Conservation (phyloP, 2,329 filamentous ascomycete species). For the Cercospora janseana region DNA sequence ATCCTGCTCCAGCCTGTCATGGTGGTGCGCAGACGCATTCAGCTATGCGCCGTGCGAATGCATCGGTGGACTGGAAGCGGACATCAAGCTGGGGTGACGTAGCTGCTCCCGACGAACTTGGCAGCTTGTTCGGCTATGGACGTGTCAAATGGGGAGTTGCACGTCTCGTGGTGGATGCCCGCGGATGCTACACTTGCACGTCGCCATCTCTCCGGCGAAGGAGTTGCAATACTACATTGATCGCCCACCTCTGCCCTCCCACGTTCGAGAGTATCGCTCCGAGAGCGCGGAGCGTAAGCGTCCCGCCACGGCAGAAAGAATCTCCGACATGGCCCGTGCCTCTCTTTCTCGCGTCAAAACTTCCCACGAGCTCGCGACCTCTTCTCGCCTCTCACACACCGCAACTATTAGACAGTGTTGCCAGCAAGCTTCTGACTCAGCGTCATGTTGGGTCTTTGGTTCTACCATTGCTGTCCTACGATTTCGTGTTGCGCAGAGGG, state of each 20-base stretch:
- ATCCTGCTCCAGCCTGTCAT: too few species aligned
- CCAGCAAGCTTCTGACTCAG: conserved; percentile 13
- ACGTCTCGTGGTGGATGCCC: too few species aligned
- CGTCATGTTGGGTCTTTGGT: conserved; percentile 16
- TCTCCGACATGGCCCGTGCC: neutral
- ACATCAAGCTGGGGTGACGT: neutral
- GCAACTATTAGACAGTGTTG: conserved; percentile 16
- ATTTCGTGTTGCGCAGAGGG: conserved; percentile 31
- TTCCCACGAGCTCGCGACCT: conserved; percentile 6
- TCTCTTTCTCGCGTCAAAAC: neutral
- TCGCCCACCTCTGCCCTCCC: neutral
- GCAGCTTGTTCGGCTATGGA: neutral
- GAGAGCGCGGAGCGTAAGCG: neutral
- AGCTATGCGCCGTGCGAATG: neutral
- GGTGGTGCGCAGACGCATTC: neutral
- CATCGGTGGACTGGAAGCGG: neutral
- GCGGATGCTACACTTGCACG: too few species aligned
- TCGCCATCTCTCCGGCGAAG: too few species aligned
- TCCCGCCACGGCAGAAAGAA: neutral
- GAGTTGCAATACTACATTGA: neutral
- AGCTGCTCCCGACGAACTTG: neutral
- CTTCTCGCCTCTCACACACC: conserved; percentile 4
- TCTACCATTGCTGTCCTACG: conserved; percentile 26
- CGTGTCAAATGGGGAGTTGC: neutral
- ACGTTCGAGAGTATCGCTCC: neutral